These are phyloP conservation scores for Pouteria campechiana DNA, from an alignment of 179 eudicot species.

Conservation along the genomic window DNA sequence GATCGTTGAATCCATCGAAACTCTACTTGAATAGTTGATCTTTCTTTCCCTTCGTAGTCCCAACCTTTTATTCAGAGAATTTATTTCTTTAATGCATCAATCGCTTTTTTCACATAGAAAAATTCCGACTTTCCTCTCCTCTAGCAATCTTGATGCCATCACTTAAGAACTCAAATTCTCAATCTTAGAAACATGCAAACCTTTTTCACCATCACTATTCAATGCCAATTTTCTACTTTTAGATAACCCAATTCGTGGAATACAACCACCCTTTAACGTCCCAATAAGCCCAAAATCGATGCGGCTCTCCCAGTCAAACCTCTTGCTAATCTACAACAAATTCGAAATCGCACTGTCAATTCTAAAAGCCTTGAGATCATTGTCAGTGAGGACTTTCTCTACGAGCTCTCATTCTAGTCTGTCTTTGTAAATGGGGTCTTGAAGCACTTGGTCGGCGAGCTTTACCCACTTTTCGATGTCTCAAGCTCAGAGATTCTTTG, in stretches of 20 bases:
- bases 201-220: too few species aligned
- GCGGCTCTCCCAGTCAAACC: constrained; percentile 76
- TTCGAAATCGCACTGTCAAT: constrained; percentile 26
- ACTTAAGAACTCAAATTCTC: too few species aligned
- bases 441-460: constrained; percentile 59
- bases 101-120: too few species aligned
- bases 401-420: constrained; percentile 83
- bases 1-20: too few species aligned
- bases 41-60: too few species aligned
- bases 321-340: constrained; percentile 42
- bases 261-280: constrained; percentile 58
- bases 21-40: too few species aligned
- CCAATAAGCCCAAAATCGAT: constrained; percentile 57
- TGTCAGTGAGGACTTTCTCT: constrained; percentile 38
- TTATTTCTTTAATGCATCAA: too few species aligned
- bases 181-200: too few species aligned
- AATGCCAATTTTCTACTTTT: background rate
- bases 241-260: constrained; percentile 41
- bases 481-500: constrained; percentile 45
- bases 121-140: too few species aligned
- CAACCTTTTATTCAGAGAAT: too few species aligned
- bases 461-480: constrained; percentile 52
- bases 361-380: constrained; percentile 2
- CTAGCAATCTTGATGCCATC: too few species aligned
- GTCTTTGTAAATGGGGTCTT: constrained; percentile 65